Evolutionary conservation across 1,284 basidiomycete species (phyloP).

Genomic region (Wallemia mellicola): DNA sequence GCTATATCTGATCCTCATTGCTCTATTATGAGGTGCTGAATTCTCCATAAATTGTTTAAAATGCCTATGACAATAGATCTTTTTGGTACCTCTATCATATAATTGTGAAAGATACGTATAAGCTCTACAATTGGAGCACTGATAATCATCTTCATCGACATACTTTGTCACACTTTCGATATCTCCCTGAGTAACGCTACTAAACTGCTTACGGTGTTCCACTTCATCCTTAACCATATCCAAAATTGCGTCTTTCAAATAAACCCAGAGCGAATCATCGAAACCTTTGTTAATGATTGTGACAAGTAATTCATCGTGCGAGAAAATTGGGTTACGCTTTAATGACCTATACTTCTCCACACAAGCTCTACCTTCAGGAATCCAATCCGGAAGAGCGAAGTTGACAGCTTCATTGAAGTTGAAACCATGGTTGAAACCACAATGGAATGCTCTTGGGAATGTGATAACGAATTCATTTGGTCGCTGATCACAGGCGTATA

Average conservation of each 20-base stretch:
- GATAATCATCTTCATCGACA: constrained; percentile 79
- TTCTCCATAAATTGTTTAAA: constrained; percentile 44
- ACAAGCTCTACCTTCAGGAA: constrained; percentile 56
- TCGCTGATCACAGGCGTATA: constrained; percentile 80
- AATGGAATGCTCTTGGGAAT: constrained; percentile 93
- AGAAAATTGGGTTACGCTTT: constrained; percentile 81
- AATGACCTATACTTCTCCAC: constrained; percentile 66
- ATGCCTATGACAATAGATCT: constrained; percentile 67
- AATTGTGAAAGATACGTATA: constrained; percentile 91
- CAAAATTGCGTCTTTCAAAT: constrained; percentile 38
- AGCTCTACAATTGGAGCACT: constrained; percentile 72
- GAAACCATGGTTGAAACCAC: constrained; percentile 93
- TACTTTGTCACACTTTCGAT: constrained; percentile 40
- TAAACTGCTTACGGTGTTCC: constrained; percentile 29
- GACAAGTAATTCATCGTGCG: constrained; percentile 82
- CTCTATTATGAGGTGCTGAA: constrained; percentile 23
- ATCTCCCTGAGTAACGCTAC: constrained; percentile 15
- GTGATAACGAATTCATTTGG: constrained; percentile 83
- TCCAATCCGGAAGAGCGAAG: constrained; percentile 90
- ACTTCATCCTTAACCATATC: constrained; percentile 76
- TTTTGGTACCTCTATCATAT: constrained; percentile 35
- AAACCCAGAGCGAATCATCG: constrained; percentile 24
- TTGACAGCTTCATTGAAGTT: constrained; percentile 99
- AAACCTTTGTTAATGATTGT: constrained; percentile 26
- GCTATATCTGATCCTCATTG: constrained; percentile 46